Base-by-base conservation (phyloP, 1,284 basidiomycete species). In the Heterobasidion occidentale region DNA sequence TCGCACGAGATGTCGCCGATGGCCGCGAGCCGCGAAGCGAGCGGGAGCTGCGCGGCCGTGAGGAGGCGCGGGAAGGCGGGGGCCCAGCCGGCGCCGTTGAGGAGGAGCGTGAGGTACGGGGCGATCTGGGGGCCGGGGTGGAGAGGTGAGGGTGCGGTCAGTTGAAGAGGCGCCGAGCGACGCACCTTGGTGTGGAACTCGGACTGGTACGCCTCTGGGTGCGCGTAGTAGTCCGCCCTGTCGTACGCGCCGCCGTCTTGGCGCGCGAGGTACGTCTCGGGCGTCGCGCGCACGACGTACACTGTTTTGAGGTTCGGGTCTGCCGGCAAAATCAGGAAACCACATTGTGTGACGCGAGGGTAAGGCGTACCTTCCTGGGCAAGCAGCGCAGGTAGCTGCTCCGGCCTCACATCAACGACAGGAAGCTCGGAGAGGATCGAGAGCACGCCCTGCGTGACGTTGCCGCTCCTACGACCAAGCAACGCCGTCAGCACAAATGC, bases 1-100 rank as follows among this genome's bases (percentile, higher is more conserved):
- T 96, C 92, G 64, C 92, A 94, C 58, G 84, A 91, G 42, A 96
- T 87, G 65, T 96, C 93, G 7, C 90, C 90, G 20, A 95, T 79
- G 54, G 84, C 88, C 11, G 76, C 76, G 62, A 86, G 59, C 38
- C 61, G 60, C 36, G 54, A 58, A 0, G 85, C 83, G 36, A 67
- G 65, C 0, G 69, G 68, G 8, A 94, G 74, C 60, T 90, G 82
- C 0, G 75, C 73, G 36, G 81, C 89, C 1, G 81, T 82, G 78
- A 96, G 85, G 8, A 94, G 72, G 3, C 90, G 80, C 14, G 93
- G 94, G 71, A 80, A 94, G 0, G 75, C 77, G 0, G 80, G 77
- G 15, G 82, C 74, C 92, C 93, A 96, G 35, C 92, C 92, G 0
- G 86, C 81, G 8, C 92, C 93, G 61, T 96, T 92, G 52, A 96